phyloP scores from a whole-genome alignment of 768 basidiomycete genomes.

The Podaxis mareebaensis region DNA sequence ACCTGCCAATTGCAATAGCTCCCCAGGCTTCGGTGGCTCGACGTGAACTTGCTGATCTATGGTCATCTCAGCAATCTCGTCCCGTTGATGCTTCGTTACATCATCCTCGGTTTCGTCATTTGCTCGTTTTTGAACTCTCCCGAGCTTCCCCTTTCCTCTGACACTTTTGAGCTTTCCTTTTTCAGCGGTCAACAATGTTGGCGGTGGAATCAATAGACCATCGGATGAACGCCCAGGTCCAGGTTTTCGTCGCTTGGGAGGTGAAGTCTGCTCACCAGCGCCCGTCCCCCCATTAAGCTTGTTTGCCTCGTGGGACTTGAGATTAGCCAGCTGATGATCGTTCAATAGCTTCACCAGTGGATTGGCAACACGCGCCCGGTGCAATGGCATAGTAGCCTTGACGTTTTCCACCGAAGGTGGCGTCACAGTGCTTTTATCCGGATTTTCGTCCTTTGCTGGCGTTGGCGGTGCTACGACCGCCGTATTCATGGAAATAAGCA shows the following conservation, averaged over 20 bases:
- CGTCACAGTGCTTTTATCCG: conserved; percentile 10
- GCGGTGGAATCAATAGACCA: conserved; percentile 42
- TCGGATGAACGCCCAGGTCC: conserved; percentile 55
- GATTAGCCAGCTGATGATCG: conserved; percentile 30
- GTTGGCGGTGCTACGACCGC: background rate
- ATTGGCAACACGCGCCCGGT: conserved; percentile 50
- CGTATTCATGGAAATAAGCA: background rate
- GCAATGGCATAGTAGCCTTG: conserved; percentile 31
- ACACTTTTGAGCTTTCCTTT: conserved; percentile 54
- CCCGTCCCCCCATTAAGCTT: background rate
- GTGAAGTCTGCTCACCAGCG: conserved; percentile 7
- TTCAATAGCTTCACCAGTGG: conserved; percentile 58
- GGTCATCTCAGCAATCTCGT: conserved; percentile 8
- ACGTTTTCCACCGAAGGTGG: conserved; percentile 19
- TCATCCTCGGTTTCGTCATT: conserved; percentile 19
- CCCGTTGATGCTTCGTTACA: conserved; percentile 9
- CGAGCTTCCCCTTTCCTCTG: conserved; percentile 41
- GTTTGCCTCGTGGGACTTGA: conserved; percentile 33
- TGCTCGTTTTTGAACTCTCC: conserved; percentile 10
- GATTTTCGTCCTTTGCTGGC: background rate
- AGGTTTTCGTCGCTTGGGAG: conserved; percentile 33
- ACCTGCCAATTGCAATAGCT: conserved; percentile 55
- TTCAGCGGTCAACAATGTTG: conserved; percentile 53
- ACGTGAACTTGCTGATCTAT: conserved; percentile 10
- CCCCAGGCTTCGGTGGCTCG: conserved; percentile 21